Evolutionary conservation across 2,329 filamentous ascomycete species (phyloP).

Genomic region (Colletotrichum scovillei): DNA sequence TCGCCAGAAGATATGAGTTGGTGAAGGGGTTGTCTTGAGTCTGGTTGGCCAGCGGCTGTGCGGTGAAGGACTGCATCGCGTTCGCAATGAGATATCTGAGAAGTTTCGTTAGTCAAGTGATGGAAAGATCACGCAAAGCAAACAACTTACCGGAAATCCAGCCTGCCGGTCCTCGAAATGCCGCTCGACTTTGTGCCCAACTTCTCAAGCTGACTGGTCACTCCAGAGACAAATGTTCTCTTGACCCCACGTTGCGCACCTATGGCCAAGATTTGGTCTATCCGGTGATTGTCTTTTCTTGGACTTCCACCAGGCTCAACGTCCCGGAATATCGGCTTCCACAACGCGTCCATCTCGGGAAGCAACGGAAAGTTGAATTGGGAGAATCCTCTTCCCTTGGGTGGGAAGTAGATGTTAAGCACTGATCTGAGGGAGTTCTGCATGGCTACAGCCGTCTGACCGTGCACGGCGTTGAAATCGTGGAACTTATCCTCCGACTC

Average conservation of each 20-base stretch:
- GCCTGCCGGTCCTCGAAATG: constrained; percentile 61
- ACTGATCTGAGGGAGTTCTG: constrained; percentile 69
- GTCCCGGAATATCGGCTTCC: constrained; percentile 63
- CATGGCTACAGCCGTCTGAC: constrained; percentile 61
- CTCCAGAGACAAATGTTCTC: constrained; percentile 58
- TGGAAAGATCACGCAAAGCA: neutral
- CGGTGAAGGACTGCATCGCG: constrained; percentile 68
- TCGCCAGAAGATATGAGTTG: constrained; percentile 65
- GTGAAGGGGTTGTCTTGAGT: constrained; percentile 65
- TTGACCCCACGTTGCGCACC: constrained; percentile 67
- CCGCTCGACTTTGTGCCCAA: constrained; percentile 63
- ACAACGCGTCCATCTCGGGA: constrained; percentile 61
- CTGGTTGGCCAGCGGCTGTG: constrained; percentile 61
- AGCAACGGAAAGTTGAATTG: constrained; percentile 61
- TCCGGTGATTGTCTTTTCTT: constrained; percentile 46
- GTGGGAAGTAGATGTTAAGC: constrained; percentile 62
- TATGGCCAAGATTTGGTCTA: constrained; percentile 71
- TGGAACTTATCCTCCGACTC: constrained; percentile 54
- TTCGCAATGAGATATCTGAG: constrained; percentile 69
- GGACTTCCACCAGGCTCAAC: constrained; percentile 42
- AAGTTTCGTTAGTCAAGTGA: neutral
- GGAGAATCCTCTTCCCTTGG: constrained; percentile 57
- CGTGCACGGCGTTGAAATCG: constrained; percentile 53
- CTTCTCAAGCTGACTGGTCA: constrained; percentile 65
- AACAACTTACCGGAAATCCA: constrained; percentile 66